These are phyloP conservation scores for Saturnispora silvae DNA, from an alignment of 805 yeast genomes.

Conservation along the genomic window DNA sequence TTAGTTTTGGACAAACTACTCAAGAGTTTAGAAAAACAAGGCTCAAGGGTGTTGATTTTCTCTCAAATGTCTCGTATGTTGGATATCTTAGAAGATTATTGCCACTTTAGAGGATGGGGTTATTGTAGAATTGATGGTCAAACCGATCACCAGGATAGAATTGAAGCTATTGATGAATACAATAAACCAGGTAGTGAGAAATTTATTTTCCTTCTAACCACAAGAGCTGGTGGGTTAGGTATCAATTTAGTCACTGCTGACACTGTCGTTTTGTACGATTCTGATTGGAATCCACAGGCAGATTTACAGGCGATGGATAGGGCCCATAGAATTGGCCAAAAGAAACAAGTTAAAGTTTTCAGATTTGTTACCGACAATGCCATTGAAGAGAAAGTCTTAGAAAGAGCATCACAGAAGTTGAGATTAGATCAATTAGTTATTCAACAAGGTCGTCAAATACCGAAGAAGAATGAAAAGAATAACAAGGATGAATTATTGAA, in stretches of 20 bases:
- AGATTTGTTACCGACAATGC: constrained; percentile 93
- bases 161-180: constrained; percentile 85
- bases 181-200: constrained; percentile 74
- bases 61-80: constrained; percentile 88
- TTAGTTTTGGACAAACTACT: constrained; percentile 75
- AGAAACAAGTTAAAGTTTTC: constrained; percentile 86
- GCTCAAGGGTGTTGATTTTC: constrained; percentile 83
- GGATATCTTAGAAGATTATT: constrained; percentile 88
- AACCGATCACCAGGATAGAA: constrained; percentile 87
- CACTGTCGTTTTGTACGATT: constrained; percentile 76
- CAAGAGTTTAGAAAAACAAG: constrained; percentile 58
- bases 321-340: constrained; percentile 96
- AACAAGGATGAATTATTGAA: constrained; percentile 64
- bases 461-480: constrained; percentile 29
- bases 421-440: constrained; percentile 90
- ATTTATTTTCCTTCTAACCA: constrained; percentile 76
- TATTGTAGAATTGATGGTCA: constrained; percentile 93
- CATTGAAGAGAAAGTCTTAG: constrained; percentile 91
- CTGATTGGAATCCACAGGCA: constrained; percentile 98
- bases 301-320: constrained; percentile 98
- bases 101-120: constrained; percentile 69
- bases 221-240: constrained; percentile 96
- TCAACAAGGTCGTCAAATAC: constrained; percentile 64
- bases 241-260: constrained; percentile 90
- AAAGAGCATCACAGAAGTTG: constrained; percentile 89